Base-by-base conservation (phyloP, 331 rosid genomes). In the Stylosanthes scabra region DNA sequence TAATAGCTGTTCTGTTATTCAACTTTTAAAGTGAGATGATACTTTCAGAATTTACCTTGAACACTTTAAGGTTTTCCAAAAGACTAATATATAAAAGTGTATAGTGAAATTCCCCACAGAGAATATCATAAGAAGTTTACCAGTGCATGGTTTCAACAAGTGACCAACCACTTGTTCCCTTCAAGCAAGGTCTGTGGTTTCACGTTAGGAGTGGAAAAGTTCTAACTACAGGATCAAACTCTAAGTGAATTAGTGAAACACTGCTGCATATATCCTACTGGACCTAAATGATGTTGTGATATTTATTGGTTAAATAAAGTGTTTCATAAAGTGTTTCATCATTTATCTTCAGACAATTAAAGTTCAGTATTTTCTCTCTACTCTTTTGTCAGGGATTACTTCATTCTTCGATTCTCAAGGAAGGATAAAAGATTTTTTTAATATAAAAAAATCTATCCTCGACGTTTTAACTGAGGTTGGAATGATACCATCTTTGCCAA, bases 321-420 rank as follows among this genome's bases (percentile, higher is more conserved):
- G 47, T 54, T 25, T 78, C 46, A 39, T 59, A 74, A 47, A 16
- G 59, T 66, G 54, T 39, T 67, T 63, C 15, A n/a, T 42, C 34
- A n/a, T 13, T n/a, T 39, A 8, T 40, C 27, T 59, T 62, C 6
- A 2, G 25, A 50, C 50, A 16, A 58, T 9, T 44, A 2, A 71
- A 25, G 57, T 71, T 82, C 27, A 60, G 57, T 59, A 3, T 78
- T 59, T 6, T 41, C 29, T 4, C n/a, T 54, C 54, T 64, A 76
- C 39, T 76, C 39, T 75, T 2, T 76, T 75, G 37, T 81, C 88
- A 94, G 99, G 96, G 73, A 74, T 94, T 42, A 91, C 99, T 1
- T 91, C 99, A 28, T 84, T 80, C 76, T 91, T 88, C 77, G 95
- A 91, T 81, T 86, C 93, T 46, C 83, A 83, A 81, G 97, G 96